Conservation (phyloP, 2,329 filamentous ascomycete species). For the Verticillium zaregamsianum region DNA sequence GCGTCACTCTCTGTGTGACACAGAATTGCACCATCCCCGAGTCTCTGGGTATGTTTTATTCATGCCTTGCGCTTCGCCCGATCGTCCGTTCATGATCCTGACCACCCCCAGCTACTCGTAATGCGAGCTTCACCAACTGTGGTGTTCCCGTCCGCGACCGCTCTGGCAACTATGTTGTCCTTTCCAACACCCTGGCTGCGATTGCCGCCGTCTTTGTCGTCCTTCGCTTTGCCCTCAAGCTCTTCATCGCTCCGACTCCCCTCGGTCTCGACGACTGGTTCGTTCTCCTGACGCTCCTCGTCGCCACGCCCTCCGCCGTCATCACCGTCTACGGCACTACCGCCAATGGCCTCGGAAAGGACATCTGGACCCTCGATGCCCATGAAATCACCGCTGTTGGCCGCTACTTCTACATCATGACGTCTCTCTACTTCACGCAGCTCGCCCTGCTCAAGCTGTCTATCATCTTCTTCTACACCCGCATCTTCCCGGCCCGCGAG, state of each 20-base stretch:
- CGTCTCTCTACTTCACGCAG: constrained; percentile 37
- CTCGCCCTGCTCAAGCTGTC: constrained; percentile 39
- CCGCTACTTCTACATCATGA: constrained; percentile 32
- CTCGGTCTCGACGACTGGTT: constrained; percentile 32
- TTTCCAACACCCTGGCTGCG: constrained; percentile 23
- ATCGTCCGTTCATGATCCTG: neutral
- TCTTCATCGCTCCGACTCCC: constrained; percentile 23
- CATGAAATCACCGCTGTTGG: constrained; percentile 34
- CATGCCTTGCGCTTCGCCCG: neutral
- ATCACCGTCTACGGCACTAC: constrained; percentile 22
- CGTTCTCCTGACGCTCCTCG: constrained; percentile 20
- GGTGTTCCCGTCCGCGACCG: constrained; percentile 19
- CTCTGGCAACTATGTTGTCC: constrained; percentile 24
- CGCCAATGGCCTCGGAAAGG: constrained; percentile 35
- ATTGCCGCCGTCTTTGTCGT: constrained; percentile 30
- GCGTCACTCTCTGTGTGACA: constrained; percentile 15
- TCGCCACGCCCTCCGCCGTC: constrained; percentile 21
- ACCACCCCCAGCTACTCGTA: constrained; percentile 14
- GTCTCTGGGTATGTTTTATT: constrained; percentile 8
- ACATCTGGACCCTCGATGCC: constrained; percentile 40
- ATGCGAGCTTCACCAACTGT: constrained; percentile 20
- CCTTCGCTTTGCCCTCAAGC: constrained; percentile 29
- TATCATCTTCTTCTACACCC: constrained; percentile 46
- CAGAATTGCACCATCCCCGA: constrained; percentile 17
- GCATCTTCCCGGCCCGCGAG: constrained; percentile 37